Conservation (phyloP, 1,139 yeast genomes). For the Kurtzmaniella quercitrusa region DNA sequence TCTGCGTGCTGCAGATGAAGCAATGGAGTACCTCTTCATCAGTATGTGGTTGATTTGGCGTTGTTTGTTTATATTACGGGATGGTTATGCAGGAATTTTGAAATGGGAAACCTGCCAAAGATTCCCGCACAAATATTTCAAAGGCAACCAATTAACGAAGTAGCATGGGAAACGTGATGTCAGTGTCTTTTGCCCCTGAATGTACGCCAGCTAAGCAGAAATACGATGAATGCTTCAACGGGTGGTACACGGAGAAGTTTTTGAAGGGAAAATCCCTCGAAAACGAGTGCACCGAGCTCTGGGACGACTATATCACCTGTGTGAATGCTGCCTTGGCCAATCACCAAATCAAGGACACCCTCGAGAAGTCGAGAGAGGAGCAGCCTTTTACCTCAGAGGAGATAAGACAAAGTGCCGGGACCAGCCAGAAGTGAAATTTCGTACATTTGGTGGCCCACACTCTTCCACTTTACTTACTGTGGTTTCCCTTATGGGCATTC, state of each 20-base stretch:
- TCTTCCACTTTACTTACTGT: too few relatives aligned
- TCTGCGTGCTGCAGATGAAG: constrained; percentile 35
- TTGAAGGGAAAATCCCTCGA: constrained; percentile 65
- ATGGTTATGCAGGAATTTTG: not conserved
- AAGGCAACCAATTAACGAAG: not conserved
- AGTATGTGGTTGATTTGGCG: not conserved
- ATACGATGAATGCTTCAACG: constrained; percentile 89
- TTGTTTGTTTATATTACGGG: constrained; percentile 1
- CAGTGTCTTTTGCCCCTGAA: constrained; percentile 94
- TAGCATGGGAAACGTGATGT: constrained; percentile 75
- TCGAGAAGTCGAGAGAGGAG: constrained; percentile 87
- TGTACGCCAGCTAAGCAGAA: constrained; percentile 81
- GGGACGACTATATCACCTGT: constrained; percentile 85
- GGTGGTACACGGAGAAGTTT: constrained; percentile 92
- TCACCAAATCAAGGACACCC: constrained; percentile 75
- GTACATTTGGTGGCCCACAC: too few relatives aligned
- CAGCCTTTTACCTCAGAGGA: constrained; percentile 64
- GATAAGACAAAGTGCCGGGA: constrained; percentile 21
- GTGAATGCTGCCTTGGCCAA: constrained; percentile 70
- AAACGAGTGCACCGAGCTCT: constrained; percentile 87
- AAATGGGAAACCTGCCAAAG: not conserved
- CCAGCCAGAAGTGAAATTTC: too few relatives aligned
- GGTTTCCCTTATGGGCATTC: too few relatives aligned
- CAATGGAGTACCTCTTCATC: constrained; percentile 40
- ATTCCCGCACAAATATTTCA: not conserved